Base-by-base conservation (phyloP, 768 basidiomycete genomes). In the Tulasnella sp. region DNA sequence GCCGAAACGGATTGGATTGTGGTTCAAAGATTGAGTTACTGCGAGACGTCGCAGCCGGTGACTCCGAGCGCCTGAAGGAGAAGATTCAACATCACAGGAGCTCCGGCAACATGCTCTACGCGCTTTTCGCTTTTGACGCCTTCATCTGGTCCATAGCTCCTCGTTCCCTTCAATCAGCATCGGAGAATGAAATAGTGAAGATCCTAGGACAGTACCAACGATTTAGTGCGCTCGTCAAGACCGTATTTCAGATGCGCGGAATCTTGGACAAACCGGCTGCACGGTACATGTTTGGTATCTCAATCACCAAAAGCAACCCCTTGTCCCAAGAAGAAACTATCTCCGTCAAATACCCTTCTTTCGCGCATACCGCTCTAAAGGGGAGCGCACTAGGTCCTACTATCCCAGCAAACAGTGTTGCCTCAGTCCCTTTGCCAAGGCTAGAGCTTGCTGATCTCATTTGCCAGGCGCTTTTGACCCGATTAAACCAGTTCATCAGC, bases 71-170 rank as follows among this genome's bases (percentile, higher is more conserved):
- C 1, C 38, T 74, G 10, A 39, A 18, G 31, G 58, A 58, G 14
- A 5, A 62, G 34, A 40, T 27, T 36, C 24, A 36, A 7, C 36
- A 18, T 2, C 34, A 18, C 76, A 34, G 40, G 1, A 27, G 40
- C 31, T 36, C 39, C 6, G 62, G 62, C n/a, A 34, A 56, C 58
- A 21, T 0, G 5, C 4, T 31, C 1, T 39, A 56, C 39, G 76
- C 48, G 7, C 76, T 77, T 38, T 52, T 77, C 18, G 76, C 76
- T 18, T 38, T 62, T 27, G 56, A 77, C n/a, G 36, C 31, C 19
- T 77, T 24, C 34, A 34, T 39, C 19, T 21, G 2, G 7, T 36
- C 44, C 46, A 75, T 16, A 21, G 6, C 27, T 14, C 38, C 44
- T 3, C 9, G 4, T 27, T 12, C 34, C n/a, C 18, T 48, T 16